A percentile compares a stretch with the other conserved stretches of the same genome.
phyloP scores from a whole-genome alignment of 2,329 filamentous ascomycete genomes.

The Pleomassaria siparia region DNA sequence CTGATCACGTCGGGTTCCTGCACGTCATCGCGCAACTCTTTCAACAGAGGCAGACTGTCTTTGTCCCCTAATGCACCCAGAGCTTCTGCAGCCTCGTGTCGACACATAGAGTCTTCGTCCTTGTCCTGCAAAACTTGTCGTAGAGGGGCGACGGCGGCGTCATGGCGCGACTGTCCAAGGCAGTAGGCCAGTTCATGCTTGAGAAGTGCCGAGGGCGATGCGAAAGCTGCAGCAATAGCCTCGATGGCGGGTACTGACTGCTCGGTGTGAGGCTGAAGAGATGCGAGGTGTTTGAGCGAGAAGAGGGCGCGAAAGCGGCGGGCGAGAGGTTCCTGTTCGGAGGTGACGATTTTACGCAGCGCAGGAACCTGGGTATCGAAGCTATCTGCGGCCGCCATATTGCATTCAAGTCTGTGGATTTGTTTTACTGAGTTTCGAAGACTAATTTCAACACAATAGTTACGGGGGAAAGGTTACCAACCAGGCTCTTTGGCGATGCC shows the following conservation, averaged over 20 bases:
- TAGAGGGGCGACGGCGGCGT: conserved; percentile 71
- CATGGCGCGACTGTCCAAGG: conserved; percentile 83
- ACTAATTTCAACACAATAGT: too few species aligned
- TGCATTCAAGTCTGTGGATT: background rate
- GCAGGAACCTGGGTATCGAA: conserved; percentile 55
- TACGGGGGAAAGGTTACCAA: too few species aligned
- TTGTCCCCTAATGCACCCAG: conserved; percentile 81
- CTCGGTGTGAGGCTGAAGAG: conserved; percentile 59
- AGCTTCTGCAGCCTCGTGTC: conserved; percentile 95
- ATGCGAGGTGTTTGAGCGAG: conserved; percentile 91
- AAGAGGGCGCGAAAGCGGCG: conserved; percentile 95
- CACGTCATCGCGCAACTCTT: conserved; percentile 70
- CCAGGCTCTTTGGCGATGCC: background rate
- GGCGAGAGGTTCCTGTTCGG: conserved; percentile 79
- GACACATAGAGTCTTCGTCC: conserved; percentile 89
- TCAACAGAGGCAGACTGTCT: conserved; percentile 72
- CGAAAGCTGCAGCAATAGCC: conserved; percentile 86
- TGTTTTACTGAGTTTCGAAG: too few species aligned
- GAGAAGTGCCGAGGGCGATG: conserved; percentile 81
- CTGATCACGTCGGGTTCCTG: conserved; percentile 79
- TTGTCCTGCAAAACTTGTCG: conserved; percentile 73
- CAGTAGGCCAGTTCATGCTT: conserved; percentile 99
- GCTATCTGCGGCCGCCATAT: conserved; percentile 30
- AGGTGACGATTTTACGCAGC: conserved; percentile 74
- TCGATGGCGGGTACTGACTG: conserved; percentile 65